Evolutionary conservation across 1,139 yeast species (phyloP).

Genomic region (Yamadazyma oceani): DNA sequence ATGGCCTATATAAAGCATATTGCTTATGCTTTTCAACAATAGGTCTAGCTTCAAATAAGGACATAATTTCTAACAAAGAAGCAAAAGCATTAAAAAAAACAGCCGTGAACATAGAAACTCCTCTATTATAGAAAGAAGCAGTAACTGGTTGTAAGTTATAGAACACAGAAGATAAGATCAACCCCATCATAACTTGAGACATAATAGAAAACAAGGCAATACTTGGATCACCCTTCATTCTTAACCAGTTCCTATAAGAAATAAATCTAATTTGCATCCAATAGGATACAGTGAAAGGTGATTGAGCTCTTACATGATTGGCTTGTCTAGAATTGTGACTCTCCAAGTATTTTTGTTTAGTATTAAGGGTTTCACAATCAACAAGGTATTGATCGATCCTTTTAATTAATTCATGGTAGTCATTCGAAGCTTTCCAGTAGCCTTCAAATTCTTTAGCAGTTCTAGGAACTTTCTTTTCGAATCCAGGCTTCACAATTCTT

Average conservation of each 20-base stretch:
- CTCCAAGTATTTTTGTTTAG: slow-evolving; percentile 29
- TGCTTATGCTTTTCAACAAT: slow-evolving; percentile 78
- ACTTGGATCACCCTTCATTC: slow-evolving; percentile 66
- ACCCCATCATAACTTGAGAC: slow-evolving; percentile 72
- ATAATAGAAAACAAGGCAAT: slow-evolving; percentile 57
- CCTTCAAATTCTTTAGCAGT: slow-evolving; percentile 68
- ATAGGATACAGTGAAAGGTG: slow-evolving; percentile 69
- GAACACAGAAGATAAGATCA: slow-evolving; percentile 72
- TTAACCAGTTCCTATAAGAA: slow-evolving; percentile 59
- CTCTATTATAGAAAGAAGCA: slow-evolving; percentile 61
- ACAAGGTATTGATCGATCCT: slow-evolving; percentile 36
- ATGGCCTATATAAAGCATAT: slow-evolving; percentile 64
- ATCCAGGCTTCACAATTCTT: slow-evolving; percentile 55
- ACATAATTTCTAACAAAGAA: slow-evolving; percentile 69
- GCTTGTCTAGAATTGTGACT: slow-evolving; percentile 62
- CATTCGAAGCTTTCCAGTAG: slow-evolving; percentile 63
- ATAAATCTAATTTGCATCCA: slow-evolving; percentile 64
- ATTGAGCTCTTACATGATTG: slow-evolving; percentile 47
- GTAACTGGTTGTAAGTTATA: slow-evolving; percentile 51
- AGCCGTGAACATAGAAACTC: slow-evolving; percentile 75
- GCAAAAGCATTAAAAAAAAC: slow-evolving; percentile 75
- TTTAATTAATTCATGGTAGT: slow-evolving; percentile 34
- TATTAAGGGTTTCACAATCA: slow-evolving; percentile 17
- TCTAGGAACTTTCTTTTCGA: slow-evolving; percentile 47
- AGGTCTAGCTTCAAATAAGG: slow-evolving; percentile 68